A percentile compares a stretch with the other conserved stretches of the same genome.
Evolutionary conservation across 2,329 filamentous ascomycete genomes (phyloP).

Genomic region (Celoporthe dispersa): DNA sequence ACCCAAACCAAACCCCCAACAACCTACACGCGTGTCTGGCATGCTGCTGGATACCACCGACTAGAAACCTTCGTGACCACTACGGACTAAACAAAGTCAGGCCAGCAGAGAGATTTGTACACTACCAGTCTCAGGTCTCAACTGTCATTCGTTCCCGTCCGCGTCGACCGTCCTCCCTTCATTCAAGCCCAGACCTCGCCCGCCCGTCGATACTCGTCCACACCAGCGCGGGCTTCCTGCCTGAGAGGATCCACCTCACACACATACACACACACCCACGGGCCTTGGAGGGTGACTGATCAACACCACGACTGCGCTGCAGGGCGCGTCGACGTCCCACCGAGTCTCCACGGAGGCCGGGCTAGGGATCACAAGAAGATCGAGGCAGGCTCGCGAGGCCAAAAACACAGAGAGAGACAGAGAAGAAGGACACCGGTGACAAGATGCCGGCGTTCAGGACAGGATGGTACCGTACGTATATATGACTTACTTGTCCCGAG

Average conservation of each 20-base stretch:
- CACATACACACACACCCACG: no score
- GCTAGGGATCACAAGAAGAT: constrained; percentile 18
- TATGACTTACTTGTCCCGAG: not conserved
- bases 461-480: constrained; percentile 54
- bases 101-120: no score
- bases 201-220: not conserved
- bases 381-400: constrained; percentile 4
- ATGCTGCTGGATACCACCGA: constrained; percentile 12
- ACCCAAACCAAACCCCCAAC: constrained; percentile 10
- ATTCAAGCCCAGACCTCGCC: constrained; percentile 19
- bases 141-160: constrained; percentile 1
- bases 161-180: not conserved
- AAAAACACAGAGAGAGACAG: not conserved
- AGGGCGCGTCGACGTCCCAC: constrained; percentile 28
- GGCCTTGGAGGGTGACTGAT: constrained; percentile 5
- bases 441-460: constrained; percentile 43
- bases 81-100: not conserved
- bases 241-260: not conserved
- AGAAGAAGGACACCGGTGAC: not conserved
- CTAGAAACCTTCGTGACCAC: not conserved
- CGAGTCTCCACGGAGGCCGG: constrained; percentile 30
- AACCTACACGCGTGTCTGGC: not conserved
- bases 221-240: not conserved
- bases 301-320: constrained; percentile 22
- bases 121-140: no score